Conservation (phyloP, 2,329 filamentous ascomycete genomes). For the Pochonia chlamydosporia region DNA sequence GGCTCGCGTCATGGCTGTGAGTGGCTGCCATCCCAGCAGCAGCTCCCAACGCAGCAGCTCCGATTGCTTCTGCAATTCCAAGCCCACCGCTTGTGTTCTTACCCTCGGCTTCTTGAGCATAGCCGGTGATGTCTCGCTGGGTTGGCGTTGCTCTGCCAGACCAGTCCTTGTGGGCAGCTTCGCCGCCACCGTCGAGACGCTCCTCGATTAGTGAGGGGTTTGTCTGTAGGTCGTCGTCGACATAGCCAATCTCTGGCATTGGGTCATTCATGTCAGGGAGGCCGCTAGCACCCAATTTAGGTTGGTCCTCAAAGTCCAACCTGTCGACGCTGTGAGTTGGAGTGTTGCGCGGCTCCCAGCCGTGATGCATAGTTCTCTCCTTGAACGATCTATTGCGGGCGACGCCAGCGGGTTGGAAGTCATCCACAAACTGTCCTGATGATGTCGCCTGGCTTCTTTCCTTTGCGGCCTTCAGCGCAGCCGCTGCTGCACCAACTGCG, state of each 20-base stretch:
- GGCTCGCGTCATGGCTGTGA: conserved; percentile 48
- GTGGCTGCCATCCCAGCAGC: conserved; percentile 39
- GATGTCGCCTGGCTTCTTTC: conserved; percentile 35
- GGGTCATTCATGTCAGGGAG: conserved; percentile 64
- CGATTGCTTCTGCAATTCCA: conserved; percentile 45
- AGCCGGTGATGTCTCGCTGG: conserved; percentile 20
- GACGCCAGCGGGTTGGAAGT: conserved; percentile 45
- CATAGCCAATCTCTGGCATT: conserved; percentile 71
- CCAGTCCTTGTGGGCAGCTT: conserved; percentile 39
- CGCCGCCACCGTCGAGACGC: conserved; percentile 54
- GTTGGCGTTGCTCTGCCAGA: conserved; percentile 50
- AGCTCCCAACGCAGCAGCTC: conserved; percentile 47
- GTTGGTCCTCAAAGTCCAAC: conserved; percentile 45
- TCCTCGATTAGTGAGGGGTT: conserved; percentile 82
- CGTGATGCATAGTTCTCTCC: conserved; percentile 51
- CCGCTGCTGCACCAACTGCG: conserved; percentile 48
- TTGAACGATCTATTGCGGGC: conserved; percentile 60
- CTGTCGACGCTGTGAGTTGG: conserved; percentile 55
- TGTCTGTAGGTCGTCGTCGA: conserved; percentile 65
- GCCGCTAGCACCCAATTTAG: conserved; percentile 61
- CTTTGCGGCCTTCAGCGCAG: conserved; percentile 44
- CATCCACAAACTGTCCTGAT: conserved; percentile 27
- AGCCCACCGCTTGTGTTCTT: conserved; percentile 24
- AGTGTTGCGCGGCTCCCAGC: conserved; percentile 47
- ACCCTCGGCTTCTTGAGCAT: conserved; percentile 27